phyloP scores from a whole-genome alignment of 2,329 filamentous ascomycete species.

The Fusarium sp. region DNA sequence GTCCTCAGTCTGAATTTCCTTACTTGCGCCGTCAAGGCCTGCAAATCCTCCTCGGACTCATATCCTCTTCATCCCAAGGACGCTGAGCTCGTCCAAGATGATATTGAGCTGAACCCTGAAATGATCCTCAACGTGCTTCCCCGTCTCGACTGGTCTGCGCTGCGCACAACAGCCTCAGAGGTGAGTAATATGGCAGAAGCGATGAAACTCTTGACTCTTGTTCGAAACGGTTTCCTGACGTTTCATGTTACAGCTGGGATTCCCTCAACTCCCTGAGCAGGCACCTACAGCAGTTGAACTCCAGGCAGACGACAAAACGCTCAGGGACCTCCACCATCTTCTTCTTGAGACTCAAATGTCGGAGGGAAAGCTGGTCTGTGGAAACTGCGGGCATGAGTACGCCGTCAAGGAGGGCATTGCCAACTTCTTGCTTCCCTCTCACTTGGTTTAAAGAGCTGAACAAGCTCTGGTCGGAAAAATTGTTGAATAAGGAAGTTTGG shows the following conservation, averaged over 20 bases:
- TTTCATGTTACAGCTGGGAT: slow-evolving; percentile 74
- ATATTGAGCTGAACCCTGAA: slow-evolving; percentile 83
- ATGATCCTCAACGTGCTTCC: slow-evolving; percentile 90
- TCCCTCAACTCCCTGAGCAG: slow-evolving; percentile 78
- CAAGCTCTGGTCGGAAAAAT: neutral
- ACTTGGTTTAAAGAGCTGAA: slow-evolving; percentile 74
- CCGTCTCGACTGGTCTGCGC: slow-evolving; percentile 88
- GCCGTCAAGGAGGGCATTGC: slow-evolving; percentile 95
- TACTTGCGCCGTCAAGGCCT: slow-evolving; percentile 94
- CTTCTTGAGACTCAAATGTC: slow-evolving; percentile 91
- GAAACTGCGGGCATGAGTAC: slow-evolving; percentile 94
- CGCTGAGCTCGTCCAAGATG: slow-evolving; percentile 90
- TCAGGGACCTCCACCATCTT: slow-evolving; percentile 84
- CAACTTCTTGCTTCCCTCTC: slow-evolving; percentile 94
- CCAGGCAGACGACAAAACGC: slow-evolving; percentile 76
- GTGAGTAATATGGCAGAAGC: slow-evolving; percentile 61
- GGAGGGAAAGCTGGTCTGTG: slow-evolving; percentile 91
- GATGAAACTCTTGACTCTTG: slow-evolving; percentile 8
- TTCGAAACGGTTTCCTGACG: slow-evolving; percentile 25
- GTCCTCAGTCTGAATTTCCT: slow-evolving; percentile 96
- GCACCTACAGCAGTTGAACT: slow-evolving; percentile 75
- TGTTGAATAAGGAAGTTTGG: neutral
- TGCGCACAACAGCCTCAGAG: slow-evolving; percentile 83
- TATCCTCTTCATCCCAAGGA: slow-evolving; percentile 95
- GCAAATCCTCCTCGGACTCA: slow-evolving; percentile 83